phyloP scores from a whole-genome alignment of 2,329 filamentous ascomycete species.

The Hymenoscyphus scutula region DNA sequence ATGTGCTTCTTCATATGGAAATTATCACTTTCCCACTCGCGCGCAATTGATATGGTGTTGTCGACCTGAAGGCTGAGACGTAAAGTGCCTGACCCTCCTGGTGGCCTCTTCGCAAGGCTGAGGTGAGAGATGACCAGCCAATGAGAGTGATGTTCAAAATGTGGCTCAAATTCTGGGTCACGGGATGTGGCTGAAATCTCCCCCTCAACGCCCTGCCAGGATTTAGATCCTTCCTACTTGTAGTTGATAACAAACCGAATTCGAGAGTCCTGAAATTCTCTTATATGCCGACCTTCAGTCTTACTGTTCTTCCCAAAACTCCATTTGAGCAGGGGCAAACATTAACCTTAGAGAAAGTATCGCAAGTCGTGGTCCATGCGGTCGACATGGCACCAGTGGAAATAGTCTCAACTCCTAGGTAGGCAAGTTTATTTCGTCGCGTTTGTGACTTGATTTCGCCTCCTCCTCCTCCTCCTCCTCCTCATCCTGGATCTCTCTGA shows the following conservation, averaged over 20 bases:
- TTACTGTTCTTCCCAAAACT: slow-evolving; percentile 14
- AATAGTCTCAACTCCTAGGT: slow-evolving; percentile 2
- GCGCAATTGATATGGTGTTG: not conserved
- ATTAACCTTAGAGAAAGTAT: not conserved
- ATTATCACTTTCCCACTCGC: not conserved
- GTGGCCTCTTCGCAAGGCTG: slow-evolving; percentile 13
- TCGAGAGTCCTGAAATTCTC: not conserved
- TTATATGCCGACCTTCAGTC: slow-evolving; percentile 17
- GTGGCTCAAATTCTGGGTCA: not conserved
- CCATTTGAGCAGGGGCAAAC: not conserved
- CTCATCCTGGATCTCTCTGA: no score
- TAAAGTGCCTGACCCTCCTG: not conserved
- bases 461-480: no score
- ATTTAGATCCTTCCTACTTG: not conserved
- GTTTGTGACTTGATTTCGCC: no score
- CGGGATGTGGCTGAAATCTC: not conserved
- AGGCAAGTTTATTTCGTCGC: slow-evolving; percentile 7
- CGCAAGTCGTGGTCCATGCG: not conserved
- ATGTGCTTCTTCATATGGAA: slow-evolving; percentile 12
- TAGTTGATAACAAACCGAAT: not conserved
- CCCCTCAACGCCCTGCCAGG: not conserved
- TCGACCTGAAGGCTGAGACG: slow-evolving; percentile 2
- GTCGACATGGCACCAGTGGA: slow-evolving; percentile 23
- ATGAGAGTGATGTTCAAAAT: not conserved
- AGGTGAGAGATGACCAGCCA: not conserved